Evolutionary conservation across 2,329 filamentous ascomycete species (phyloP), one percentile per base, ranked within the genome.

Genomic region (Fusarium musae): DNA sequence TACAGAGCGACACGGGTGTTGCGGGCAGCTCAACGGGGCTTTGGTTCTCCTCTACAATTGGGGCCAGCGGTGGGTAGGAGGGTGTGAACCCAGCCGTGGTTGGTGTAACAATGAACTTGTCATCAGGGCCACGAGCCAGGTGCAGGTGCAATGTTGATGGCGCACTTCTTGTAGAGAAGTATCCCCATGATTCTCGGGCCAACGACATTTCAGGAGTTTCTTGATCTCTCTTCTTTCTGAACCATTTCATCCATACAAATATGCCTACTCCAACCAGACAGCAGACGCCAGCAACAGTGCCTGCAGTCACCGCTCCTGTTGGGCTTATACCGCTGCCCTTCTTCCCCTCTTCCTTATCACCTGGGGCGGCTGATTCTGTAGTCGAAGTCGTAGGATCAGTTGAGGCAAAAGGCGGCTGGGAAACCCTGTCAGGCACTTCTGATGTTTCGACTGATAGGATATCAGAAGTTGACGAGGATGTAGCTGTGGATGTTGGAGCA

Each of bases 1-100:
- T 78, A n/a, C 74, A 78, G 37, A 77, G 69, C 21, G 77, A 78
- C 11, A 78, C 77, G 15, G 77, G 77, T 13, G 77, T 78, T 17
- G 77, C 77, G 5, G 77, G 77, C 28, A 78, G 74, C 57, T 78
- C 77, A 21, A 77, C 71, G 17, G 75, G 77, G 26, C 70, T 70
- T 36, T 67, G 59, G 8, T 66, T 46, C 21, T 67, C 59, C 23
- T 57, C 47, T 19, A 46, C 30, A 28, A 40, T 49, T 26, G 47
- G 57, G 30, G 44, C 50, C 28, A 73, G 60, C 11, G 67, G 67
- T 19, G 62, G 65, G 11, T 42, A 39, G 17, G 63, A 58, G 30
- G 73, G 66, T 6, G 75, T 71, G 50, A 78, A 78, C 5, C 62
- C 69, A 34, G 73, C 61, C 16, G 75, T 74, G 17, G 66, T 76